A percentile compares a stretch with the other conserved stretches of the same genome.
phyloP scores from a whole-genome alignment of 2,329 filamentous ascomycete species.

The Huntiella savannae region DNA sequence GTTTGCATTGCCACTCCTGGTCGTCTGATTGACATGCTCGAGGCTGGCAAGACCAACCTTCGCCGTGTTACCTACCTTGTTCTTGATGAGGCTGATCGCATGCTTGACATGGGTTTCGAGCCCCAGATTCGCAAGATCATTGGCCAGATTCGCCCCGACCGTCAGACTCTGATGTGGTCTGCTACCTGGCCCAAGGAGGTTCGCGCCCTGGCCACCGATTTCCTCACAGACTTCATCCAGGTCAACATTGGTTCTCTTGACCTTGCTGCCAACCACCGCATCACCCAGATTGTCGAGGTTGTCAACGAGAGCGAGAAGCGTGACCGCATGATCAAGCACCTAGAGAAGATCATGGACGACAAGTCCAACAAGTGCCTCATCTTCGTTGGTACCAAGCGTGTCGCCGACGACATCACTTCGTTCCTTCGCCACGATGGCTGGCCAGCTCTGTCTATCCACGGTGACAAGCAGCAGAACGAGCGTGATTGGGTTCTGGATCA shows the following conservation, averaged over 20 bases:
- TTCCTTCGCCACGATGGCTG: slow-evolving; percentile 96
- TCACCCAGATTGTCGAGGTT: slow-evolving; percentile 94
- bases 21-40: slow-evolving; percentile 95
- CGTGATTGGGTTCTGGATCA: slow-evolving; percentile 98
- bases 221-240: slow-evolving; percentile 90
- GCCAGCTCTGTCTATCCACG: slow-evolving; percentile 95
- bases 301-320: slow-evolving; percentile 95
- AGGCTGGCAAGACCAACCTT: slow-evolving; percentile 93
- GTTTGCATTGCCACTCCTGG: slow-evolving; percentile 97
- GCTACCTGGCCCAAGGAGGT: slow-evolving; percentile 99
- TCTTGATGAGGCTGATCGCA: slow-evolving; percentile 95
- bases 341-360: slow-evolving; percentile 95
- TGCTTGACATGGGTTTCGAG: slow-evolving; percentile 99
- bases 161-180: slow-evolving; percentile 99
- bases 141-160: slow-evolving; percentile 87
- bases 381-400: slow-evolving; percentile 84
- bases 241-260: slow-evolving; percentile 97
- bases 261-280: slow-evolving; percentile 88
- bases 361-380: slow-evolving; percentile 89
- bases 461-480: slow-evolving; percentile 98
- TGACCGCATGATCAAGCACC: slow-evolving; percentile 88
- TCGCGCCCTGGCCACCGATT: slow-evolving; percentile 74
- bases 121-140: slow-evolving; percentile 99
- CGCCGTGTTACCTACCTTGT: slow-evolving; percentile 95
- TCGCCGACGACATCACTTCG: slow-evolving; percentile 92